phyloP scores from a whole-genome alignment of 139 green algal genomes.

The Tetraselmis chui region DNA sequence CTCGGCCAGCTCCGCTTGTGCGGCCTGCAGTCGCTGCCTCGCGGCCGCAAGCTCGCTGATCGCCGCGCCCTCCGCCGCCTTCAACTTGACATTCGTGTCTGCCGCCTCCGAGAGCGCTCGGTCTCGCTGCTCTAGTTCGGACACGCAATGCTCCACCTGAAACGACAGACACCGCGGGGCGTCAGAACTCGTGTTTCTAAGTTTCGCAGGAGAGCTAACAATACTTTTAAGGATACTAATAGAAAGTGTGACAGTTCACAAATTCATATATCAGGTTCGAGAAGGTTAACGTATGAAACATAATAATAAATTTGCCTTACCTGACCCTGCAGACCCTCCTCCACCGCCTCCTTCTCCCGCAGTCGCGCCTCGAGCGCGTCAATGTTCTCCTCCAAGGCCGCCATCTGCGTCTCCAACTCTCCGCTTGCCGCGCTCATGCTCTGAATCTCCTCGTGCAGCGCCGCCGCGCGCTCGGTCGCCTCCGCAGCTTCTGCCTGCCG shows the following conservation, averaged over 20 bases:
- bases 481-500: not conserved
- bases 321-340: not conserved
- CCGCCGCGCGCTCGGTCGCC: not conserved
- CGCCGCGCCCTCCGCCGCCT: not conserved
- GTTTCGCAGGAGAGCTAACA: too few species aligned
- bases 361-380: not conserved
- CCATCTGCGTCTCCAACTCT: not conserved
- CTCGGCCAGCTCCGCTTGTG: not conserved
- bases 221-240: too few species aligned
- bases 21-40: not conserved
- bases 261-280: too few species aligned
- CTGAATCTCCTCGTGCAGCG: not conserved
- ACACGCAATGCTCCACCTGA: not conserved
- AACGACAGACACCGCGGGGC: too few species aligned
- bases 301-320: too few species aligned
- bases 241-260: too few species aligned
- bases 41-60: not conserved
- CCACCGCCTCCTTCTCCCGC: not conserved
- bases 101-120: not conserved
- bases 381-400: not conserved
- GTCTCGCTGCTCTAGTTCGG: not conserved
- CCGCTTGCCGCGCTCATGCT: not conserved
- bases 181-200: too few species aligned
- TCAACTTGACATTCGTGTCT: not conserved
- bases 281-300: too few species aligned